A percentile compares a stretch with the other conserved stretches of the same genome.
Evolutionary conservation across 768 basidiomycete genomes (phyloP).

Genomic region (Trametes maxima): DNA sequence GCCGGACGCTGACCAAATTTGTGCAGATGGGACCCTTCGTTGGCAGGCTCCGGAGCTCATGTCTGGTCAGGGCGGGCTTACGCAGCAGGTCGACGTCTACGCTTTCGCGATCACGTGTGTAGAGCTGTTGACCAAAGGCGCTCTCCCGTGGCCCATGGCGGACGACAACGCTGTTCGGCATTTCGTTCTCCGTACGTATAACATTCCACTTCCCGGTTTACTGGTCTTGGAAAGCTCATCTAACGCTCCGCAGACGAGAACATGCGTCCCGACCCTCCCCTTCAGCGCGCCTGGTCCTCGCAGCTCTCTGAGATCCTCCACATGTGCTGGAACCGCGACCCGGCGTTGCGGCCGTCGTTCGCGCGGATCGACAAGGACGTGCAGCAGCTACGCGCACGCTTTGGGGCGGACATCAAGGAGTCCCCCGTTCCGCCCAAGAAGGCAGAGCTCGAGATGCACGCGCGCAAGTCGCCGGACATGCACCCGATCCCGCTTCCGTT

Average conservation of each 20-base stretch:
- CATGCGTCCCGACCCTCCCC: constrained; percentile 25
- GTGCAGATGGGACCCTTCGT: constrained; percentile 54
- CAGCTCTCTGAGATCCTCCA: constrained; percentile 48
- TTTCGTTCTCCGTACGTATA: constrained; percentile 26
- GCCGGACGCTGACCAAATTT: neutral
- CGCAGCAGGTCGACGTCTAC: constrained; percentile 41
- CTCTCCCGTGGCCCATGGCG: constrained; percentile 35
- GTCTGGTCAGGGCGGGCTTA: constrained; percentile 36
- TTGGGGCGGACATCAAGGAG: constrained; percentile 38
- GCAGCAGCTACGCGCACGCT: constrained; percentile 45
- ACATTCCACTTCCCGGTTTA: neutral
- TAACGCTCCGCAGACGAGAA: constrained; percentile 24
- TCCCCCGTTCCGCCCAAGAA: constrained; percentile 35
- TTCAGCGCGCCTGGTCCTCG: constrained; percentile 25
- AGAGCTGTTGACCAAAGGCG: constrained; percentile 39
- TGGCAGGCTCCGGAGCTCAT: constrained; percentile 48
- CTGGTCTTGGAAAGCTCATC: neutral
- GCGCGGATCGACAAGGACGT: constrained; percentile 48
- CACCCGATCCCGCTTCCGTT: constrained; percentile 26
- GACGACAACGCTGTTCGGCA: constrained; percentile 35
- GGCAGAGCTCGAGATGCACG: constrained; percentile 26
- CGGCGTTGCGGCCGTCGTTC: constrained; percentile 56
- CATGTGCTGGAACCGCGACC: constrained; percentile 59
- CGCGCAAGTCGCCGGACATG: constrained; percentile 34
- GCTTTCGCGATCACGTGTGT: constrained; percentile 43